Evolutionary conservation across 306 rosid species (phyloP).

Genomic region (Mucuna pruriens): DNA sequence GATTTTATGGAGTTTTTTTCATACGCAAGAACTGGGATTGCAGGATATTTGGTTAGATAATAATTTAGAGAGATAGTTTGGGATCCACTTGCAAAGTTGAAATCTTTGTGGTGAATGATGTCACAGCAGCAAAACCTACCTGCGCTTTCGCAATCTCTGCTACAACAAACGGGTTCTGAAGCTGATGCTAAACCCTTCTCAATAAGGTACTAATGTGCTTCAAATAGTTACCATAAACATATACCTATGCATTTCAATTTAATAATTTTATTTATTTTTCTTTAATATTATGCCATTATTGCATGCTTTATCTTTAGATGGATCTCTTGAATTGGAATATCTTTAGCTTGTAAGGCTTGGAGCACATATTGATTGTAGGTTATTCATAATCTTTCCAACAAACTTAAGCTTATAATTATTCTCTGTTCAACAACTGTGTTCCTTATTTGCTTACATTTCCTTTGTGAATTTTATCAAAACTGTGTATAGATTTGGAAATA

Average conservation of each 20-base stretch:
- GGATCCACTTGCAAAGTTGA: slow-evolving; percentile 26
- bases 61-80: neutral
- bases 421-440: slow-evolving; percentile 11
- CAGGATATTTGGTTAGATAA: neutral
- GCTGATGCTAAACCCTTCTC: slow-evolving; percentile 53
- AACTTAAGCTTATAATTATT: neutral
- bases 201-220: slow-evolving; percentile 49
- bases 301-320: slow-evolving; percentile 40
- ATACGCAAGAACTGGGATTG: slow-evolving; percentile 37
- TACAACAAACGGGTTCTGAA: slow-evolving; percentile 32
- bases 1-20: slow-evolving; percentile 45
- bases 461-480: neutral
- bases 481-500: neutral
- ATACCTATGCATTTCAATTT: neutral
- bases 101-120: slow-evolving; percentile 34
- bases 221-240: neutral
- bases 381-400: neutral
- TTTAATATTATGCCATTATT: slow-evolving; percentile 33
- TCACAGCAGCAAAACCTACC: slow-evolving; percentile 50
- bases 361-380: neutral
- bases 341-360: neutral
- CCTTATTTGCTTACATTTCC: neutral
- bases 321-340: slow-evolving; percentile 9
- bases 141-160: slow-evolving; percentile 45
- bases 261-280: neutral